A percentile compares a stretch with the other conserved stretches of the same genome.
Evolutionary conservation across 2,329 filamentous ascomycete species (phyloP).

Genomic region (Paecilomyces sp.): DNA sequence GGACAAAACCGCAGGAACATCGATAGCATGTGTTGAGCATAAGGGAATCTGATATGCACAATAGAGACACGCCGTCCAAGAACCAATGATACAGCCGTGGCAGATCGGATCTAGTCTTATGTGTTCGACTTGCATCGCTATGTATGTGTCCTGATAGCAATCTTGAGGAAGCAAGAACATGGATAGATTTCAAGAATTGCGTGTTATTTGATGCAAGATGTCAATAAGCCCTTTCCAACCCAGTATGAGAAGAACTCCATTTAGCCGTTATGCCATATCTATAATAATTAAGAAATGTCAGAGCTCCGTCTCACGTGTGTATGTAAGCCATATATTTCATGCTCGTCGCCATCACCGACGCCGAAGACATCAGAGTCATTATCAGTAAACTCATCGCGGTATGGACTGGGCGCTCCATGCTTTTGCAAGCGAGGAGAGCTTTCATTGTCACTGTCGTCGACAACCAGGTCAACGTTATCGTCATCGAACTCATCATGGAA

Average conservation of each 20-base stretch:
- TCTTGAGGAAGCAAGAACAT: background rate
- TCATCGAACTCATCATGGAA: conserved; percentile 31
- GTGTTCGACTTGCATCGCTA: background rate
- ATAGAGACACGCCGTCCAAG: background rate
- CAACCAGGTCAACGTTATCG: conserved; percentile 31
- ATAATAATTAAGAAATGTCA: background rate
- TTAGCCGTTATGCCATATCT: background rate
- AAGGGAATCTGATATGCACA: background rate
- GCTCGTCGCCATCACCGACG: conserved; percentile 31
- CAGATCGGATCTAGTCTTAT: background rate
- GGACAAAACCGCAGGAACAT: background rate
- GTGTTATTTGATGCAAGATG: background rate
- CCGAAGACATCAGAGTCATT: conserved; percentile 44
- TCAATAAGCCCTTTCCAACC: background rate
- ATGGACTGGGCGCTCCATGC: conserved; percentile 25
- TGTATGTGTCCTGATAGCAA: background rate
- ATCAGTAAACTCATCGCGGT: conserved; percentile 50
- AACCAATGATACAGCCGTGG: background rate
- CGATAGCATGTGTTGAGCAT: background rate
- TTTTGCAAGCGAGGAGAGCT: conserved; percentile 16
- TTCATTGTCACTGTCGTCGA: conserved; percentile 37
- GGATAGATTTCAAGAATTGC: background rate
- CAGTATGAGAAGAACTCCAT: background rate
- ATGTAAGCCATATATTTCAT: conserved; percentile 36
- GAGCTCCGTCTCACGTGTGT: conserved; percentile 16